These are phyloP conservation scores for Arthrobotrys entomopaga DNA, from an alignment of 2,329 filamentous ascomycete species.

Conservation along the genomic window DNA sequence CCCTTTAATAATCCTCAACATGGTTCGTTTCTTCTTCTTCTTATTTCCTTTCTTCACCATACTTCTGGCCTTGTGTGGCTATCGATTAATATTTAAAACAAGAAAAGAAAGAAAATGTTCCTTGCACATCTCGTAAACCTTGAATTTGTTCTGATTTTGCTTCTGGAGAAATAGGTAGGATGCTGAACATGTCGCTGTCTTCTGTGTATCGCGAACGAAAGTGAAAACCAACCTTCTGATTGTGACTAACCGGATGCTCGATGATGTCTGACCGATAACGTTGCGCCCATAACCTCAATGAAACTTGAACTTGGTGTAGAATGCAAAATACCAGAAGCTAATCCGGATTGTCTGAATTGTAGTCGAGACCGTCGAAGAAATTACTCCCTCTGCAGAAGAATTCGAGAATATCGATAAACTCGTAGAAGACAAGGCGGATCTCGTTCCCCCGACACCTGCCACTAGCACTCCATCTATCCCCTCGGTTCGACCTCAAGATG, in stretches of 20 bases:
- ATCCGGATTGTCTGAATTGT: slow-evolving; percentile 27
- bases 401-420: slow-evolving; percentile 49
- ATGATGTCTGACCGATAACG: slow-evolving; percentile 12
- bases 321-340: slow-evolving; percentile 38
- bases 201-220: slow-evolving; percentile 31
- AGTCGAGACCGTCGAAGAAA: slow-evolving; percentile 52
- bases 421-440: slow-evolving; percentile 44
- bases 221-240: slow-evolving; percentile 20
- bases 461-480: slow-evolving; percentile 16
- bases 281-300: slow-evolving; percentile 15
- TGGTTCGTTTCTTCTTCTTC: slow-evolving; percentile 24
- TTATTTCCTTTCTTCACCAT: slow-evolving; percentile 11
- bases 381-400: slow-evolving; percentile 40
- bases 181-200: slow-evolving; percentile 52
- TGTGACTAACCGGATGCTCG: slow-evolving; percentile 35
- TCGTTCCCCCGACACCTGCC: slow-evolving; percentile 30
- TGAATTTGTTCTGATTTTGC: slow-evolving; percentile 51
- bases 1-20: slow-evolving; percentile 53
- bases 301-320: slow-evolving; percentile 22
- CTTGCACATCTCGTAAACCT: slow-evolving; percentile 33
- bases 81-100: slow-evolving; percentile 41
- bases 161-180: slow-evolving; percentile 52
- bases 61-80: slow-evolving; percentile 25
- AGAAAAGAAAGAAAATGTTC: slow-evolving; percentile 4
- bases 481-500: slow-evolving; percentile 39